Evolutionary conservation across 208 protist species (phyloP).

Genomic region (Trypanosoma lewisi): DNA sequence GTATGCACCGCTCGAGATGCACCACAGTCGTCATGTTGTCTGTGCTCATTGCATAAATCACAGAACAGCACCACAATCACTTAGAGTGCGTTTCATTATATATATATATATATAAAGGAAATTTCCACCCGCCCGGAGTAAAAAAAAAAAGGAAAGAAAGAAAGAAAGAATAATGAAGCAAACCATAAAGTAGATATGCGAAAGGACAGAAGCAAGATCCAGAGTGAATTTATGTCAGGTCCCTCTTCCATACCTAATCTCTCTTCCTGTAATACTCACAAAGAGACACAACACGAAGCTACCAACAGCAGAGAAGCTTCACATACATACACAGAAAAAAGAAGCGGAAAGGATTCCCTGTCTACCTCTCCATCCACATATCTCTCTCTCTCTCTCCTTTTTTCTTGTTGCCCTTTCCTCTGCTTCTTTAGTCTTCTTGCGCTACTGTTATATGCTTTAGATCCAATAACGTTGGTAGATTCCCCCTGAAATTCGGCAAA

Average conservation of each 20-base stretch:
- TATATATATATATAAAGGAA: slow-evolving; percentile 10
- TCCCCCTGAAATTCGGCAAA: neutral
- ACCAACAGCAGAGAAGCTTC: neutral
- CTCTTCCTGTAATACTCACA: neutral
- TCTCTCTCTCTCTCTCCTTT: neutral
- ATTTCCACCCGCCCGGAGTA: neutral
- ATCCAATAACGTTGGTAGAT: neutral
- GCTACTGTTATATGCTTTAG: neutral
- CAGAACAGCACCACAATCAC: slow-evolving; percentile 2
- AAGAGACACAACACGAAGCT: neutral
- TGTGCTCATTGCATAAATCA: neutral
- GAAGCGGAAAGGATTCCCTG: neutral
- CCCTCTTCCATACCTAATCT: too few relatives aligned
- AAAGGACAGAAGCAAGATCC: too few relatives aligned
- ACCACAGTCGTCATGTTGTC: slow-evolving; percentile 10
- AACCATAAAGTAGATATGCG: too few relatives aligned
- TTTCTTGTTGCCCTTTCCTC: neutral
- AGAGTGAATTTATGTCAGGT: too few relatives aligned
- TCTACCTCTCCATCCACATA: too few relatives aligned
- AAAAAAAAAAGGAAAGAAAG: neutral
- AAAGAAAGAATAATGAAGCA: too few relatives aligned
- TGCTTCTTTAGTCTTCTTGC: neutral
- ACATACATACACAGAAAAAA: neutral
- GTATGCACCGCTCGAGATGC: slow-evolving; percentile 52
- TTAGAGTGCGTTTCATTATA: neutral